Evolutionary conservation across 2,329 filamentous ascomycete species (phyloP).

Genomic region (Fusarium sp.): DNA sequence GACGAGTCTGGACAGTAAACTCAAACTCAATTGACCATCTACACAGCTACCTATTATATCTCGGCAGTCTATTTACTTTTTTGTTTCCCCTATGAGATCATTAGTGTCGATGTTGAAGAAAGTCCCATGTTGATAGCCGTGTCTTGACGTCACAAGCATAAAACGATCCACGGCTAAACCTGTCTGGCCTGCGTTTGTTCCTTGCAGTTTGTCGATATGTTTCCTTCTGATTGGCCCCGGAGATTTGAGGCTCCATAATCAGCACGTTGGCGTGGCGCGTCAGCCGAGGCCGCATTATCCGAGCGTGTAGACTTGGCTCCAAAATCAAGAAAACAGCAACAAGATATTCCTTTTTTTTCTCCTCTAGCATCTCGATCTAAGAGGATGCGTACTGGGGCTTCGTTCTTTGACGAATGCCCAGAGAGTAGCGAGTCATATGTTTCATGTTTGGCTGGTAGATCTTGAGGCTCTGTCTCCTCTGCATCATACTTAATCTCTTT

Average conservation of each 20-base stretch:
- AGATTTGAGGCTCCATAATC: constrained; percentile 33
- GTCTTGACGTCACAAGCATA: constrained; percentile 35
- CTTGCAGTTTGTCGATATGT: constrained; percentile 13
- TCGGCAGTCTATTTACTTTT: not conserved
- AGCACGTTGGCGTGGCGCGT: constrained; percentile 6
- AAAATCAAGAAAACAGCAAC: constrained; percentile 21
- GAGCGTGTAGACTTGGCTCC: constrained; percentile 22
- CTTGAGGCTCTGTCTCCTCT: not conserved
- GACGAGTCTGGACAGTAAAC: not conserved
- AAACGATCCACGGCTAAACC: constrained; percentile 20
- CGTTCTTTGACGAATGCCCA: not conserved
- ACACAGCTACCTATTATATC: constrained; percentile 3
- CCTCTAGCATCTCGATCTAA: constrained; percentile 7
- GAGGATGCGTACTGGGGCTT: not conserved
- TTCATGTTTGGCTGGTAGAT: not conserved
- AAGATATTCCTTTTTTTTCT: not conserved
- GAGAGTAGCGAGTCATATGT: not conserved
- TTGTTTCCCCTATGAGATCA: constrained; percentile 27
- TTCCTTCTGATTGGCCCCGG: constrained; percentile 23
- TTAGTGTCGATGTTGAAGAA: not conserved
- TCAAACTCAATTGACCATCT: not conserved
- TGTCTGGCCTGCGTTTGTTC: constrained; percentile 22
- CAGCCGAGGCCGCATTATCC: constrained; percentile 36
- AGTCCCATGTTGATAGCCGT: not conserved
- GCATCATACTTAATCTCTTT: constrained; percentile 3